Conservation (phyloP, 257 asterid genomes). For the Perilla frutescens region DNA sequence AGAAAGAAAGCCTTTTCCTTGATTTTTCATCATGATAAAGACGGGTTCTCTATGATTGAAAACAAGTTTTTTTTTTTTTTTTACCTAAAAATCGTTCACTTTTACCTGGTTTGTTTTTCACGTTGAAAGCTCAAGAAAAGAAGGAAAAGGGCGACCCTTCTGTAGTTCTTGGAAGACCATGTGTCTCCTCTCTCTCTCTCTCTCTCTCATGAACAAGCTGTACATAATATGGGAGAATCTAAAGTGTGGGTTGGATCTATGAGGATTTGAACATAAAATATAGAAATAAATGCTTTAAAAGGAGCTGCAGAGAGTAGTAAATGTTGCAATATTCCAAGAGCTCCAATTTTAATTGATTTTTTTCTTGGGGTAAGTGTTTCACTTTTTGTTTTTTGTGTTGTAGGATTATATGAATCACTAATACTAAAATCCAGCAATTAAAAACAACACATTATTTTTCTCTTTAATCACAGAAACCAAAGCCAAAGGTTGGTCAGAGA, state of each 20-base stretch:
- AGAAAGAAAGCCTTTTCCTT: slow-evolving; percentile 34
- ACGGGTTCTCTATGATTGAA: neutral
- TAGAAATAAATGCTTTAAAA: slow-evolving; percentile 55
- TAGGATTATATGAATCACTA: slow-evolving; percentile 40
- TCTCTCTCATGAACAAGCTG: slow-evolving; percentile 43
- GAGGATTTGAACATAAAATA: slow-evolving; percentile 64
- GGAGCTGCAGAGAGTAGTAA: slow-evolving; percentile 63
- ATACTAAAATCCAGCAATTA: slow-evolving; percentile 20
- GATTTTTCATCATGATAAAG: slow-evolving; percentile 36
- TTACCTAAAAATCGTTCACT: slow-evolving; percentile 24
- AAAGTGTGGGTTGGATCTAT: slow-evolving; percentile 66
- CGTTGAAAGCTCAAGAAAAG: slow-evolving; percentile 32
- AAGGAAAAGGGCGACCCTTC: slow-evolving; percentile 30
- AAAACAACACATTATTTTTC: slow-evolving; percentile 23
- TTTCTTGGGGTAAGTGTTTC: slow-evolving; percentile 56
- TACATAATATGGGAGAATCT: slow-evolving; percentile 65
- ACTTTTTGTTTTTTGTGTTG: slow-evolving; percentile 70
- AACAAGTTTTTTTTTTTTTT: slow-evolving; percentile 2
- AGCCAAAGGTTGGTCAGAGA: slow-evolving; percentile 53
- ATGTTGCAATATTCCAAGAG: slow-evolving; percentile 51
- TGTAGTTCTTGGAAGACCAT: slow-evolving; percentile 28
- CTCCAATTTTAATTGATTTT: slow-evolving; percentile 45
- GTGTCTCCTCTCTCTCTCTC: slow-evolving; percentile 18
- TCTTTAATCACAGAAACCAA: slow-evolving; percentile 43
- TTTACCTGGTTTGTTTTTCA: slow-evolving; percentile 52